Evolutionary conservation across 2,329 filamentous ascomycete species (phyloP).

Genomic region (Aureobasidium sp.): DNA sequence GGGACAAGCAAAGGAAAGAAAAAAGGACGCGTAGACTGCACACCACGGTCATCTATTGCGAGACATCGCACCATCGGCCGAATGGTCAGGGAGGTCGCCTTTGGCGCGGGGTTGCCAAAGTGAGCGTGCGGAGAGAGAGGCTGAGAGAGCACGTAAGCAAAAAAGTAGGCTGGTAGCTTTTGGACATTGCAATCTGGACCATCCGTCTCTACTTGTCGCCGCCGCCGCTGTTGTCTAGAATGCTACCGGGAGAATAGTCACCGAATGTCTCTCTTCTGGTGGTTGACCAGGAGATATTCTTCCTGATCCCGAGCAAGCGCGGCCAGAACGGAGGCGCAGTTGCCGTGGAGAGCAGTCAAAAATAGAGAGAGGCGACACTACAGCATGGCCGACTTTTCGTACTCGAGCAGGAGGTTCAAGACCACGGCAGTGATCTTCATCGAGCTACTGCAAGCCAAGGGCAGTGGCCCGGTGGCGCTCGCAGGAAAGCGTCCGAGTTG

Average conservation of each 20-base stretch:
- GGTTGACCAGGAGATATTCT: neutral
- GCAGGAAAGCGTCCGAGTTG: neutral
- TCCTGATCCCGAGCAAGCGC: neutral
- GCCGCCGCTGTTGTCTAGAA: neutral
- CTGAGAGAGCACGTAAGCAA: slow-evolving; percentile 1
- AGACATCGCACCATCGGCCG: neutral
- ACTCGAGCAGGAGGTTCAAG: neutral
- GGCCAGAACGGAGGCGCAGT: neutral
- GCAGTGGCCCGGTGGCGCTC: neutral
- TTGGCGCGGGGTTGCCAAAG: neutral
- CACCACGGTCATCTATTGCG: neutral
- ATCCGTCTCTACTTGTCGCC: neutral
- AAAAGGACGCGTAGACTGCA: neutral
- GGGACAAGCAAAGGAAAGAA: neutral
- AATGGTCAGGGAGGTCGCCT: neutral
- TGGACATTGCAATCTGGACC: neutral
- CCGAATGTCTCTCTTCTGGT: neutral
- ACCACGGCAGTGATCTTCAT: neutral
- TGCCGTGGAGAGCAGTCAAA: slow-evolving; percentile 1
- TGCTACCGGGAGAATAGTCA: neutral
- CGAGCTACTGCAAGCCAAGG: slow-evolving; percentile 5
- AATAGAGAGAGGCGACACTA: neutral
- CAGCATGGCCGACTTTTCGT: neutral
- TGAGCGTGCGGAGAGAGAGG: neutral
- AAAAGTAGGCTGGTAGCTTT: neutral